These are phyloP conservation scores for Phytophthora pseudosyringae DNA, from an alignment of 352 stramenopile species.

Conservation along the genomic window DNA sequence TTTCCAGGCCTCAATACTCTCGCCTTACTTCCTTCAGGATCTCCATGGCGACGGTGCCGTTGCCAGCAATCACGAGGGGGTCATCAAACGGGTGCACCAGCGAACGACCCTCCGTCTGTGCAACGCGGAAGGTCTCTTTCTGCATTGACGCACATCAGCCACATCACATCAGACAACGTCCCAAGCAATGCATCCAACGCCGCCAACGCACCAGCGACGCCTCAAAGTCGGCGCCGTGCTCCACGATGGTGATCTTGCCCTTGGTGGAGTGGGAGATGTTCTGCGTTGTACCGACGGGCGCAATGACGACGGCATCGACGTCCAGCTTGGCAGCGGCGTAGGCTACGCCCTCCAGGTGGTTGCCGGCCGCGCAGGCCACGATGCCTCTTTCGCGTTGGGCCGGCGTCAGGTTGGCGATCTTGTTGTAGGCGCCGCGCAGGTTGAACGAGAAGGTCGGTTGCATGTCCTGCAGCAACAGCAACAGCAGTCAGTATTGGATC, in stretches of 20 bases:
- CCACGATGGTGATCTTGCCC: slow-evolving; percentile 91
- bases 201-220: slow-evolving; percentile 77
- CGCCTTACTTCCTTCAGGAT: slow-evolving; percentile 80
- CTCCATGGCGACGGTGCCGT: slow-evolving; percentile 97
- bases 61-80: slow-evolving; percentile 96
- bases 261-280: slow-evolving; percentile 83
- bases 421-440: slow-evolving; percentile 98
- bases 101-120: slow-evolving; percentile 91
- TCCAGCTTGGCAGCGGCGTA: slow-evolving; percentile 93
- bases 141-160: slow-evolving; percentile 17
- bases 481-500: slow-evolving; percentile 4
- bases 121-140: slow-evolving; percentile 93
- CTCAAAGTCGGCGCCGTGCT: slow-evolving; percentile 97
- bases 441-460: slow-evolving; percentile 99
- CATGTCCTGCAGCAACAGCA: slow-evolving; percentile 76
- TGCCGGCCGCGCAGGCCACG: slow-evolving; percentile 89
- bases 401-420: slow-evolving; percentile 94
- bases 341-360: slow-evolving; percentile 98
- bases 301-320: slow-evolving; percentile 96
- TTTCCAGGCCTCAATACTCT: not conserved
- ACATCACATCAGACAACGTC: slow-evolving; percentile 2
- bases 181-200: not conserved
- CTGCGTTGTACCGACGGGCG: slow-evolving; percentile 93
- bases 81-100: slow-evolving; percentile 99
- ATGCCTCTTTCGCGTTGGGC: slow-evolving; percentile 83